Base-by-base conservation (phyloP, 495 filamentous ascomycete genomes). In the Thozetella sp. region DNA sequence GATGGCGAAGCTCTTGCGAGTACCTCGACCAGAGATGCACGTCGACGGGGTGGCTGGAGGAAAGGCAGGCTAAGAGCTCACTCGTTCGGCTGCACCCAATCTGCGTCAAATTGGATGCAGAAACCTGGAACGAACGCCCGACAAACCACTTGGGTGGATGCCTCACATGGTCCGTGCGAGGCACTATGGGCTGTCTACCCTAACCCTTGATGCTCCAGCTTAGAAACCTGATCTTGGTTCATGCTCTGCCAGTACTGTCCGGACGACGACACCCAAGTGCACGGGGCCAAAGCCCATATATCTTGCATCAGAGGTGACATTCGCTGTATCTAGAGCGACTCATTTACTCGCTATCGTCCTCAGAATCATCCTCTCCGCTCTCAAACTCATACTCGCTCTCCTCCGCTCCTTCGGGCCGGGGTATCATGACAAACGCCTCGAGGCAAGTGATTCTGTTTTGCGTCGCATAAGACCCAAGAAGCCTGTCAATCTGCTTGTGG, bases 381-480 rank as follows among this genome's bases (percentile, higher is more conserved):
- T 75, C 76, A 65, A 67, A 70, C 66, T 81, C 76, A 51, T 76
- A 80, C 55, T 83, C 82, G 58, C 72, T 78, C 52, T 83, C 74
- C 58, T 80, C 76, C 11, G 66, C 71, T 19, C 76, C 80, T 51
- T 78, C 75, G 10, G 78, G 74, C 20, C 77, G 76, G 50, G 84
- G 79, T 75, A 86, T 80, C 93, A 98, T 96, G 58, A 91, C 77
- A 71, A 97, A 98, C 46, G 90, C 88, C 58, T 80, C 86, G 62
- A 99, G 57, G 71, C 95, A 99, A 12, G 93, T 99, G 59, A 99
- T 93, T 51, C 95, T 83, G 69, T 93, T 90, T 27, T 88, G 86
- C 9, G 93, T 97, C 69, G 92, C 89, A 62, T 93, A 93, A 55
- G 86, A 88, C 13, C 86, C 93, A 48, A 97, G 66, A 37, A 97